These are phyloP conservation scores for Saturnispora gosingensis DNA, from an alignment of 805 yeast genomes.

Conservation along the genomic window DNA sequence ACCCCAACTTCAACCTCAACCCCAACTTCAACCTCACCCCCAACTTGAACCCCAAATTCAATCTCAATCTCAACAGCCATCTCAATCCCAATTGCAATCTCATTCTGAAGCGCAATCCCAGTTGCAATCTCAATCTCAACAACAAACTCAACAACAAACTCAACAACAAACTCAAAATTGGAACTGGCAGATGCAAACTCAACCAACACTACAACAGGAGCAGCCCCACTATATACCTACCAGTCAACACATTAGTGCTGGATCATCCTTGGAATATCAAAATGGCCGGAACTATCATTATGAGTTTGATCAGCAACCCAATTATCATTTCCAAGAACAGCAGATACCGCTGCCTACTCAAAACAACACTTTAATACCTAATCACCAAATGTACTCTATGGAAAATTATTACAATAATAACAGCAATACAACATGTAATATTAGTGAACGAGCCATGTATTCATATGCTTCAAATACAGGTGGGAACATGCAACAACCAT, in stretches of 20 bases:
- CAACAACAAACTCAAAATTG: neutral
- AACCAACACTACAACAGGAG: neutral
- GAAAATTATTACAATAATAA: neutral
- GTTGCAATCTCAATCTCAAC: neutral
- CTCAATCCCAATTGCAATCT: neutral
- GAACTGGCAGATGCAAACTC: neutral
- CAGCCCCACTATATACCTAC: neutral
- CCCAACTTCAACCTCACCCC: neutral
- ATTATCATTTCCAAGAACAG: neutral
- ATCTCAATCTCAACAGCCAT: neutral
- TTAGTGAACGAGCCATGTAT: neutral
- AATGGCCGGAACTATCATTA: neutral
- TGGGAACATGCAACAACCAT: neutral
- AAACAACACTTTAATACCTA: neutral
- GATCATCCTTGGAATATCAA: neutral
- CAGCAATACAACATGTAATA: neutral
- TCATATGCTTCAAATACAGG: neutral
- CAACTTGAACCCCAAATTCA: too few species aligned
- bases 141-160: neutral
- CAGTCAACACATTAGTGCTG: neutral
- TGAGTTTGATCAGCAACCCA: neutral
- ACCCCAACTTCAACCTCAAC: neutral
- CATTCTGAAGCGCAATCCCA: neutral
- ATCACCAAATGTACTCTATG: neutral
- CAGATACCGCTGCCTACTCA: neutral